Percentiles rank a stretch among this genome's conserved stretches.
Conservation (phyloP, 2,329 filamentous ascomycete genomes). For the Epichloe sp. region DNA sequence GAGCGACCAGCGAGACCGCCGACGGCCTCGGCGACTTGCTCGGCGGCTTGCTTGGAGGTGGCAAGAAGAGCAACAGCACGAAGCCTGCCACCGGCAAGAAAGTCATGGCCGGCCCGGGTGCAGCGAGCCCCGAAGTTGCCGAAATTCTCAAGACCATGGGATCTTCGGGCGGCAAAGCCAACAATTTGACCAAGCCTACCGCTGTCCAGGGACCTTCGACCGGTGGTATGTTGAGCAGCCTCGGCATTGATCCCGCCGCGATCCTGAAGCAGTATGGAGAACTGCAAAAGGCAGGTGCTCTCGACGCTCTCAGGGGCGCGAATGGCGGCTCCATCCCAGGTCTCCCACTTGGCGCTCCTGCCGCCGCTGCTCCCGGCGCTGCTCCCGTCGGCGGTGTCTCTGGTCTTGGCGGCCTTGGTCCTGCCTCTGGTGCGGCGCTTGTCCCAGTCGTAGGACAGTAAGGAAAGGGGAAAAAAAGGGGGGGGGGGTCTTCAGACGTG, state of each 20-base stretch:
- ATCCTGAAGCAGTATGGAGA: neutral
- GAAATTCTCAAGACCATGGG: neutral
- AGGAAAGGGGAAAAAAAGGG: fast-evolving
- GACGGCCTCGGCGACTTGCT: no score
- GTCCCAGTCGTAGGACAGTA: no score
- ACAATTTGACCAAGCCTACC: neutral
- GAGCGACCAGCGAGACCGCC: no score
- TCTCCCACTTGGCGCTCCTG: neutral
- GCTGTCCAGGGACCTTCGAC: neutral
- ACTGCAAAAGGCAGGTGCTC: neutral
- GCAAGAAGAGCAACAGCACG: no score
- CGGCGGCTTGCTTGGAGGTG: no score
- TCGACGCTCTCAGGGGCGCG: neutral
- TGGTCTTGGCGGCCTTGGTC: no score
- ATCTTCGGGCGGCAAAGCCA: neutral
- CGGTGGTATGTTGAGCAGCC: neutral
- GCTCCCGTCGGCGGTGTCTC: neutral
- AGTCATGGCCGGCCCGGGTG: no score
- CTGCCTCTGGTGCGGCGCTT: no score
- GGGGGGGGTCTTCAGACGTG: no score
- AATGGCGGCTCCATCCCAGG: neutral
- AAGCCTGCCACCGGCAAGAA: neutral
- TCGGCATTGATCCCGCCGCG: neutral
- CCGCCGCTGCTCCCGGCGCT: neutral
- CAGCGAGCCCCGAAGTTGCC: neutral